These are phyloP conservation scores for Astragalus membranaceus DNA, from an alignment of 306 rosid genomes.

Conservation along the genomic window DNA sequence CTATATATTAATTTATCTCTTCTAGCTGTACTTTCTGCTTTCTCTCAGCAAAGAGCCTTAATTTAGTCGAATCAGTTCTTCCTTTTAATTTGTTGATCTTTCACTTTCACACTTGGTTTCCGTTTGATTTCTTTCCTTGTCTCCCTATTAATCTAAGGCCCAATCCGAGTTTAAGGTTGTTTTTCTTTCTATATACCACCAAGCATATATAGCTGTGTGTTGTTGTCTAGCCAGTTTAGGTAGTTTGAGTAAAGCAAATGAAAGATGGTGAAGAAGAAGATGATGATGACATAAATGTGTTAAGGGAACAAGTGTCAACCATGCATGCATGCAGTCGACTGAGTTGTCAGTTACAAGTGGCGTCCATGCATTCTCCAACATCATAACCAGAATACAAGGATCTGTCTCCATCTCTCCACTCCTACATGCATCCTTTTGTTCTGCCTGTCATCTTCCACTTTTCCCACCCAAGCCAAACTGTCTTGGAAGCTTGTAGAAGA, in stretches of 20 bases:
- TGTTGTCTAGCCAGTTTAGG: neutral
- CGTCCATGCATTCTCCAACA: constrained; percentile 34
- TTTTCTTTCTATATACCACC: neutral
- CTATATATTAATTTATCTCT: neutral
- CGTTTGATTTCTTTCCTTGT: neutral
- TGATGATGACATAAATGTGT: constrained; percentile 12
- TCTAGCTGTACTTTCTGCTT: neutral
- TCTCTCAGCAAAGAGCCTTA: neutral
- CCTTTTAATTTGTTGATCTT: neutral
- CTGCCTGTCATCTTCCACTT: neutral
- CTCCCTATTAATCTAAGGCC: too few relatives aligned
- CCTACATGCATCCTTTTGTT: neutral
- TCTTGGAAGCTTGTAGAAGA: neutral
- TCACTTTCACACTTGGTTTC: neutral
- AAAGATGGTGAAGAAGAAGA: constrained; percentile 2
- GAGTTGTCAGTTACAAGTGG: constrained; percentile 30
- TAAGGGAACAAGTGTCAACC: constrained; percentile 60
- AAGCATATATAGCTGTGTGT: neutral
- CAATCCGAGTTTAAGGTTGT: neutral
- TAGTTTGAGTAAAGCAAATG: constrained; percentile 12
- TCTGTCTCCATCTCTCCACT: neutral
- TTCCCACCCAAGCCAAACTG: neutral
- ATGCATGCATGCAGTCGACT: constrained; percentile 44
- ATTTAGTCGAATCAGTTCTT: neutral
- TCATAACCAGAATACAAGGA: constrained; percentile 10